Conservation (phyloP, 2,329 filamentous ascomycete species). For the Thyridium curvatum region DNA sequence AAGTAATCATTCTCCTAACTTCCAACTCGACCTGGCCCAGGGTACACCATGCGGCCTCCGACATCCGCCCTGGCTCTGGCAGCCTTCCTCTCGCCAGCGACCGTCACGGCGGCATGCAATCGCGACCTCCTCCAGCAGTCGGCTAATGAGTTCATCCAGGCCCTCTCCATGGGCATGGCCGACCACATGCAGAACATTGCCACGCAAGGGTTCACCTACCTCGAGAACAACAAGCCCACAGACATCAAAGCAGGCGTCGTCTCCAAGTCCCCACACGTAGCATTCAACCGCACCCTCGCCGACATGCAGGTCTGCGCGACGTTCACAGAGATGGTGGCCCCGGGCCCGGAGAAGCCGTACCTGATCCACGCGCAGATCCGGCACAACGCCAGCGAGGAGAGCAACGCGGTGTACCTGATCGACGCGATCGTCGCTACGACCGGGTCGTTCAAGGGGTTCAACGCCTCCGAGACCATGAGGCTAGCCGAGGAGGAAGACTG, state of each 20-base stretch:
- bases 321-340: constrained; percentile 27
- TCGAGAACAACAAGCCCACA: constrained; percentile 17
- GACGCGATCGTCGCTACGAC: constrained; percentile 28
- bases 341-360: constrained; percentile 20
- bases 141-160: constrained; percentile 17
- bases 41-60: too few relatives aligned
- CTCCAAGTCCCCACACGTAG: too few relatives aligned
- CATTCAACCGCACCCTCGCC: constrained; percentile 12
- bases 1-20: too few relatives aligned
- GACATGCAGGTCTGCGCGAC: constrained; percentile 26
- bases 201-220: constrained; percentile 19
- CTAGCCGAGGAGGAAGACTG: constrained; percentile 25
- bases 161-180: constrained; percentile 15
- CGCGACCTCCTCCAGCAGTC: constrained; percentile 19
- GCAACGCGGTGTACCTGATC: constrained; percentile 18
- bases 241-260: constrained; percentile 14
- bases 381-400: constrained; percentile 14
- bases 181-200: constrained; percentile 13
- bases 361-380: constrained; percentile 27
- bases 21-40: too few relatives aligned
- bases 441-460: constrained; percentile 24
- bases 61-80: too few relatives aligned
- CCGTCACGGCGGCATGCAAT: constrained; percentile 12
- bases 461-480: constrained; percentile 23
- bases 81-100: neutral